Base-by-base conservation (phyloP, 805 yeast genomes). In the Clavispora asparagi region DNA sequence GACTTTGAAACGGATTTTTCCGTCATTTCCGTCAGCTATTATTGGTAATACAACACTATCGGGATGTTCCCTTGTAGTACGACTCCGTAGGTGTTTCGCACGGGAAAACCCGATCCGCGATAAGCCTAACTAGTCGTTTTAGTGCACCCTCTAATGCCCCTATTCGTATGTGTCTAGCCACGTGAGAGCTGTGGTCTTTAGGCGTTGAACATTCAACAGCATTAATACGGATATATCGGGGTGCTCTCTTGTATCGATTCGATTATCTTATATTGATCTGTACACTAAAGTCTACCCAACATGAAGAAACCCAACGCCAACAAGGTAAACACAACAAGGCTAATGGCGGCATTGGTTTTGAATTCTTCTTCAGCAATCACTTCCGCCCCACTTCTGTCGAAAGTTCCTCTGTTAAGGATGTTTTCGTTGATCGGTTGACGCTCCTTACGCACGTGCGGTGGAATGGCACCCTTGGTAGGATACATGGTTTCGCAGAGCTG, bases 401-500 rank as follows among this genome's bases (percentile, higher is more conserved):
- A 62, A 30, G 58, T 49, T 26, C 71, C 56, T 61, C 84, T 75
- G 30, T 53, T 56, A 27, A 52, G 41, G 19, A 68, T 61, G 46
- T 60, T 53, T 45, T 72, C 61, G 35, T 62, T 55, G 28, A 79
- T 74, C 51, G 69, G 71, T 42, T 64, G 57, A 71, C 52, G 35
- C n/a, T 50, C 51, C 32, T 59, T 57, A 19, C 62, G 65, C 36
- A 75, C 78, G 17, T 84, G 83, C 11, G 50, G 44, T 38, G 91
- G 91, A 43, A 83, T 48, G 32, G 52, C 53, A 13, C 52, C 55
- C 36, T 41, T 60, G 46, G 83, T 73, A 6, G 91, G 94, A 62
- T 82, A 81, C 77, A 86, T 74, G 42, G 74, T 72, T 62, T 92
- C 96, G 58, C 92, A 83, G 65, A 81, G 85, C 70, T 87, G 96